Evolutionary conservation across 495 filamentous ascomycete species (phyloP).

Genomic region (Glarea lozoyensis): DNA sequence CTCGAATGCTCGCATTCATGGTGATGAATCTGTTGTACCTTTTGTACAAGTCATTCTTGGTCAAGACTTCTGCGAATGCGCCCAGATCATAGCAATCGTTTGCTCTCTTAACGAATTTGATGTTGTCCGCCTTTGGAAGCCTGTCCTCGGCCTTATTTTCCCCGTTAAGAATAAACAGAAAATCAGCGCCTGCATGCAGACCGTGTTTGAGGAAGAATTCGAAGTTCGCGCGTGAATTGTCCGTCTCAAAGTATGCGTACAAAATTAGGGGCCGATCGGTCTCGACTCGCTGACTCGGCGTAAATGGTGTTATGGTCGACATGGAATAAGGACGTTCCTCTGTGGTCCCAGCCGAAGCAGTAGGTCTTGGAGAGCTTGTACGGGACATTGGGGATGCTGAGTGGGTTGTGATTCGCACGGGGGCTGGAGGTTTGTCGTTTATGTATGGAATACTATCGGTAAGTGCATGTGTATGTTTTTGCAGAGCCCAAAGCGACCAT

Average conservation of each 20-base stretch:
- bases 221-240: slow-evolving; percentile 19
- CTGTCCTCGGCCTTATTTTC: slow-evolving; percentile 17
- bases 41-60: slow-evolving; percentile 13
- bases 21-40: slow-evolving; percentile 26
- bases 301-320: too few species aligned
- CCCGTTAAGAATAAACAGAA: slow-evolving; percentile 30
- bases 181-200: slow-evolving; percentile 26
- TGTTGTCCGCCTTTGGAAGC: slow-evolving; percentile 16
- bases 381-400: too few species aligned
- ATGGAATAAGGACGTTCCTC: too few species aligned
- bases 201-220: slow-evolving; percentile 24
- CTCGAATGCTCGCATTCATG: slow-evolving; percentile 25
- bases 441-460: too few species aligned
- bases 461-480: too few species aligned
- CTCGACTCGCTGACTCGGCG: too few species aligned
- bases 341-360: too few species aligned
- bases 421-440: too few species aligned
- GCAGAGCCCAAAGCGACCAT: too few species aligned
- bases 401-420: too few species aligned
- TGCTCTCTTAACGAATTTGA: slow-evolving; percentile 17
- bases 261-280: slow-evolving; percentile 2
- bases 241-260: slow-evolving; percentile 26
- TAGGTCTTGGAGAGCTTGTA: too few species aligned
- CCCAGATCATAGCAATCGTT: slow-evolving; percentile 26
- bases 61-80: slow-evolving; percentile 21